Conservation (phyloP, 192 early-diverging fungal genomes). For the Podila horticola region DNA sequence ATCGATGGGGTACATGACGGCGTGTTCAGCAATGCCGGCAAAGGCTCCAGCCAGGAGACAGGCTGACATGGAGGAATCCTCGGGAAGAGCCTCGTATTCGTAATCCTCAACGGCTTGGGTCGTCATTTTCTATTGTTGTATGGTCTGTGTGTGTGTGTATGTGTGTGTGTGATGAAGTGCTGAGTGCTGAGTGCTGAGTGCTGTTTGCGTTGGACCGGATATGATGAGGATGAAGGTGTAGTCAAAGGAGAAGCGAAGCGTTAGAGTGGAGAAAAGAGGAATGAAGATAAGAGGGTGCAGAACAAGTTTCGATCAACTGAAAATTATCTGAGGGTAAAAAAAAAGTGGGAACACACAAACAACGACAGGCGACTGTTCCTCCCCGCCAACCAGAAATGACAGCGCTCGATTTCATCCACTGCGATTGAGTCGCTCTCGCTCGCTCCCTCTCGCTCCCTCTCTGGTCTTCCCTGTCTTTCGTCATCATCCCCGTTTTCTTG, state of each 20-base stretch:
- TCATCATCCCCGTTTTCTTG: too few species aligned
- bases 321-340: conserved; percentile 1
- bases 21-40: conserved; percentile 98
- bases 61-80: conserved; percentile 79
- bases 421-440: too few species aligned
- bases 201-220: background rate
- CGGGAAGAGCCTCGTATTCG: conserved; percentile 95
- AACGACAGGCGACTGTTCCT: too few species aligned
- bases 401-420: too few species aligned
- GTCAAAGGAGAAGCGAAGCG: background rate
- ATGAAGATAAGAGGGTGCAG: too few species aligned
- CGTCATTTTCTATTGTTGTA: conserved; percentile 6
- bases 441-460: too few species aligned
- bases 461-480: too few species aligned
- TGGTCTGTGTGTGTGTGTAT: background rate
- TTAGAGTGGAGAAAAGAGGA: background rate
- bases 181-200: background rate
- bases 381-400: too few species aligned
- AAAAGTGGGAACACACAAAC: background rate
- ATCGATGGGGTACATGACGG: conserved; percentile 95
- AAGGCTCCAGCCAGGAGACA: conserved; percentile 93
- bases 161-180: background rate
- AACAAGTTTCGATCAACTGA: background rate
- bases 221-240: background rate
- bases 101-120: conserved; percentile 62